These are phyloP conservation scores for Zychaea mexicana DNA, from an alignment of 371 early-diverging fungal genomes.

Conservation along the genomic window DNA sequence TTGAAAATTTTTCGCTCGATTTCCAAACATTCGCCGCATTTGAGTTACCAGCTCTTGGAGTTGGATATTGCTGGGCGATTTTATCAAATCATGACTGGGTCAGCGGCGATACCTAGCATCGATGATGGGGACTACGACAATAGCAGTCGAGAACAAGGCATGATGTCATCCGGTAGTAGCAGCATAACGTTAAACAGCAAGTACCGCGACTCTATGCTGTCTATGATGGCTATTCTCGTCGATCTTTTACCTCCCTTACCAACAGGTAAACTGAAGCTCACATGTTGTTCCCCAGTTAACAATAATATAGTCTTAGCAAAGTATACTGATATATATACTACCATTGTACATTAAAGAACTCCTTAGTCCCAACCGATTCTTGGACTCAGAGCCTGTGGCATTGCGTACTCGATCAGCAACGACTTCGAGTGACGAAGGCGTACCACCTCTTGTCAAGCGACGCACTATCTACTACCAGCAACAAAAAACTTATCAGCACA, in stretches of 20 bases:
- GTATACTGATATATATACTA: too few species aligned
- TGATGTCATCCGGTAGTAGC: too few species aligned
- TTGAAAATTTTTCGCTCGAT: conserved; percentile 60
- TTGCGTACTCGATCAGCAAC: conserved; percentile 23
- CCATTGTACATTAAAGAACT: too few species aligned
- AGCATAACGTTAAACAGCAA: conserved; percentile 23
- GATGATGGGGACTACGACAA: too few species aligned
- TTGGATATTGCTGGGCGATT: conserved; percentile 54
- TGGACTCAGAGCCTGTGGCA: conserved; percentile 21
- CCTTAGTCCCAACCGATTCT: conserved; percentile 33
- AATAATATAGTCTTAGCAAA: too few species aligned
- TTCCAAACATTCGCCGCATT: conserved; percentile 59
- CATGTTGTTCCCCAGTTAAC: not conserved
- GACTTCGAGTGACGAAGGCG: not conserved
- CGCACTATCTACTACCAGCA: not conserved
- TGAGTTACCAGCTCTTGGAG: conserved; percentile 56
- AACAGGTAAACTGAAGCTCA: conserved; percentile 30
- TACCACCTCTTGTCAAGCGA: conserved; percentile 5
- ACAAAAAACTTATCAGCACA: not conserved
- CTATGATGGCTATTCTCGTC: conserved; percentile 34
- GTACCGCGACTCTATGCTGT: conserved; percentile 30
- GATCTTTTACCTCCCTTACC: conserved; percentile 72
- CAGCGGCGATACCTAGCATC: conserved; percentile 23
- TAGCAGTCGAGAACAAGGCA: not conserved
- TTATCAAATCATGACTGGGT: conserved; percentile 60